Evolutionary conservation across 768 basidiomycete species (phyloP).

Genomic region (Porpolomopsis calyptriformis): DNA sequence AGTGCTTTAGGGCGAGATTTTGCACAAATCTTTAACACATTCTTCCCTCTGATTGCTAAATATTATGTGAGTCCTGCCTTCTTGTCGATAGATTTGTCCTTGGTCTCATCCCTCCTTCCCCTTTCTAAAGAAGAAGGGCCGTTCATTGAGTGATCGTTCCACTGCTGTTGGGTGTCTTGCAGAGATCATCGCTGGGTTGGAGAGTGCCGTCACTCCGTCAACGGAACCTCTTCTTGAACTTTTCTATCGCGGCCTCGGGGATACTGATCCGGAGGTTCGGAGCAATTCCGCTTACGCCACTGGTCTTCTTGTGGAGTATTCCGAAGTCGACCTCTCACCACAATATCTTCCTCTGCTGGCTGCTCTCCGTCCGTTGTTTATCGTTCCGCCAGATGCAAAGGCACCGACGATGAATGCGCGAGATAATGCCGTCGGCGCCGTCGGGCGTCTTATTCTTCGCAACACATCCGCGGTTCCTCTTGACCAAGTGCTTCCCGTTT

Average conservation of each 20-base stretch:
- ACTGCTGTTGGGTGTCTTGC: conserved; percentile 89
- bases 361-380: conserved; percentile 75
- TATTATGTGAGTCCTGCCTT: conserved; percentile 63
- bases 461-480: conserved; percentile 74
- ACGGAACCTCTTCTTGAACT: conserved; percentile 76
- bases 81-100: not conserved
- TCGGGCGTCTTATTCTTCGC: conserved; percentile 76
- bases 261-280: conserved; percentile 84
- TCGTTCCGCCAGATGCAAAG: conserved; percentile 46
- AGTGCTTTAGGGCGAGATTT: conserved; percentile 81
- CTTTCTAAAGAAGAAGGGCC: conserved; percentile 58
- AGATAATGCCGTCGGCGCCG: conserved; percentile 95
- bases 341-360: conserved; percentile 74
- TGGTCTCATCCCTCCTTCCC: not conserved
- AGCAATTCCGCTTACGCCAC: conserved; percentile 94
- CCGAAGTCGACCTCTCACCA: conserved; percentile 64
- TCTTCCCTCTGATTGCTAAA: conserved; percentile 82
- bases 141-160: conserved; percentile 85
- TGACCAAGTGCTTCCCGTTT: conserved; percentile 80
- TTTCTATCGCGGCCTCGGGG: conserved; percentile 72
- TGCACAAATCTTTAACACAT: conserved; percentile 66
- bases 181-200: conserved; percentile 91
- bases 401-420: conserved; percentile 73
- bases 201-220: conserved; percentile 71
- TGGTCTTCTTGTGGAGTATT: conserved; percentile 85